A percentile compares a stretch with the other conserved stretches of the same genome.
These are phyloP conservation scores for Graphilbum ipis-grandicollis DNA, from an alignment of 2,329 filamentous ascomycete species.

Conservation along the genomic window DNA sequence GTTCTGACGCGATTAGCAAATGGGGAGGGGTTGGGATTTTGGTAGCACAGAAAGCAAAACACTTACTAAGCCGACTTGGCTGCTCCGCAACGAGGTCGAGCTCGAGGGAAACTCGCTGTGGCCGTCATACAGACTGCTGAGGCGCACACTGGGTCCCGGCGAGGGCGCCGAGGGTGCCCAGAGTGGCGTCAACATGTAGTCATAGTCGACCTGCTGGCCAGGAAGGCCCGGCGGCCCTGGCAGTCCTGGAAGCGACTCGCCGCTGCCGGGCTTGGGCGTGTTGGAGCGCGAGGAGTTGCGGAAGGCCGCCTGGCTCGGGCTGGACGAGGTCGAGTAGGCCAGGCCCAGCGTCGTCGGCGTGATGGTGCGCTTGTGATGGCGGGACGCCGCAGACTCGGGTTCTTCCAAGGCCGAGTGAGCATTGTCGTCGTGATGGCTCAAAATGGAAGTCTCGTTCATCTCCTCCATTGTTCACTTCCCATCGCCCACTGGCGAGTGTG, in stretches of 20 bases:
- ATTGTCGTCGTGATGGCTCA: constrained; percentile 2
- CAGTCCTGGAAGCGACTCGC: too few species aligned
- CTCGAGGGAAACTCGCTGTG: constrained; percentile 6
- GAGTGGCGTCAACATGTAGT: constrained; percentile 4
- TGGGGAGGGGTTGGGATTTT: background rate
- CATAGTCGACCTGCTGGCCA: constrained; percentile 6
- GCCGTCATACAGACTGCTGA: constrained; percentile 7
- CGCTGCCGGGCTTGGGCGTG: constrained; percentile 4
- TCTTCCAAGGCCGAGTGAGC: background rate
- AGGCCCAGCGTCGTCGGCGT: constrained; percentile 7
- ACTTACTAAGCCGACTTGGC: too few species aligned
- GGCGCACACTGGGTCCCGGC: constrained; percentile 5
- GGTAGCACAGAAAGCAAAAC: background rate
- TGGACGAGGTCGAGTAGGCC: constrained; percentile 1
- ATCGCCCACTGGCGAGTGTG: background rate
- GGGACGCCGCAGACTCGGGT: background rate
- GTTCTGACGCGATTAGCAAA: constrained; percentile 13
- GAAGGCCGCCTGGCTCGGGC: background rate
- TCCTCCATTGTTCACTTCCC: background rate
- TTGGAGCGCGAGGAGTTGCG: background rate
- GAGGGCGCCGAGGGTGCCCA: constrained; percentile 8
- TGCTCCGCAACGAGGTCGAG: constrained; percentile 6
- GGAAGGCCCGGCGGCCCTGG: too few species aligned
- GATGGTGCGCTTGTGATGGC: constrained; percentile 1
- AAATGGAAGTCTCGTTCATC: constrained; percentile 1